Evolutionary conservation across 306 rosid species (phyloP), one percentile per base, ranked within the genome.

Genomic region (Lablab purpureus): DNA sequence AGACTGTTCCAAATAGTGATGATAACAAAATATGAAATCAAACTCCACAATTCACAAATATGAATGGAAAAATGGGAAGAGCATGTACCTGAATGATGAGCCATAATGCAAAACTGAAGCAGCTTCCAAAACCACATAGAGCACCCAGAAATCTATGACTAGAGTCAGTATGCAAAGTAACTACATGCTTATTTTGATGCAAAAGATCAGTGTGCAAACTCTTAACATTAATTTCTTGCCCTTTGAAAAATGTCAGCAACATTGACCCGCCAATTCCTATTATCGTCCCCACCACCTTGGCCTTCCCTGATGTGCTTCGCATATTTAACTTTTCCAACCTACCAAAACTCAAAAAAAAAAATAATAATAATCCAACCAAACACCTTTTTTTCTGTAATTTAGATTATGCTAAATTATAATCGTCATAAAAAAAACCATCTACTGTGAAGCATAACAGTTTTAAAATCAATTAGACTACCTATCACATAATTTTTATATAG

Each of bases 261-360:
- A 79, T 87, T 21, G 90, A 87, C 71, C 93, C 93, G 5, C 87
- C 83, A 11, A 89, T 37, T 8, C 88, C 89, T 0, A 51, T 34
- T 5, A 81, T 1, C 0, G 88, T 81, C 19, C 93, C 93, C 3
- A 76, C 23, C 30, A 89, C 69, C 77, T 87, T 89, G 0, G 77
- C 87, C 34, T 62, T 79, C 55, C 90, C 93, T 0, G 80, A 76
- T 12, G 54, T 2, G 14, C 18, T 76, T 75, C 66, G 15, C 51
- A 83, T 45, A 13, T 66, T 73, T 27, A 84, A 36, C 47, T 21
- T 82, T 74, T 89, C 90, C 74, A 73, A 13, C 0, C 85, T 83
- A 21, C 17, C 6, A 2, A 22, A 71, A 22, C 0, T 28, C 1
- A 19, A 87, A 75, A 87, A 4, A 30, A n/a, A n/a, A n/a, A n/a